Percentiles rank a stretch among this genome's conserved stretches.
Evolutionary conservation across 441 rosid genomes (phyloP).

Genomic region (Pelargonium fulgidum): DNA sequence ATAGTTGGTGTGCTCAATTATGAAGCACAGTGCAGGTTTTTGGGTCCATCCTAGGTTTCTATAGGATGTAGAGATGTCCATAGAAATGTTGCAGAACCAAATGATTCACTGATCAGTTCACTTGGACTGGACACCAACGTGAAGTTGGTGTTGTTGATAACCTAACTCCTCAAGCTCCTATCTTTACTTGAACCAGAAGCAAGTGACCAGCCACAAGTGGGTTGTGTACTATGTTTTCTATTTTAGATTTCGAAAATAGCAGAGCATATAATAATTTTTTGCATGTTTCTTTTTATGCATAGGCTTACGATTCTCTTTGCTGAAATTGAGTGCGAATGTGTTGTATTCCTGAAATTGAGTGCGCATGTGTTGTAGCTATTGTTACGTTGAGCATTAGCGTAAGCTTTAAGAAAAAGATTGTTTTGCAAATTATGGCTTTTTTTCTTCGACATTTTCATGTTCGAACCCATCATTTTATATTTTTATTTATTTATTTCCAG

Average conservation of each 20-base stretch:
- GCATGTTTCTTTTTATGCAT: no score
- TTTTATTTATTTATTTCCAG: no score
- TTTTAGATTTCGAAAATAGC: neutral
- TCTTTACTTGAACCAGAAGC: constrained; percentile 1
- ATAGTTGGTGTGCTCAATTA: neutral
- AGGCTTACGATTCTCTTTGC: no score
- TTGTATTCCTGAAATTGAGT: no score
- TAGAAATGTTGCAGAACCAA: no score
- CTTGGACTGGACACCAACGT: no score
- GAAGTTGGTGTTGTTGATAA: no score
- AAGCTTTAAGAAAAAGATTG: constrained; percentile 6
- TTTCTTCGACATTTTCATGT: no score
- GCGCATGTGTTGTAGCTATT: no score
- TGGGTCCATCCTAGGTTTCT: neutral
- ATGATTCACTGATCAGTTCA: no score
- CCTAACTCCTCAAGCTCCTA: neutral
- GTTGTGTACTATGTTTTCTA: neutral
- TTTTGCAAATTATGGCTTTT: neutral
- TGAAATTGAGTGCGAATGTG: no score
- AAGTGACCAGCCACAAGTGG: neutral
- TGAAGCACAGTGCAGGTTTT: neutral
- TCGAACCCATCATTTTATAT: no score
- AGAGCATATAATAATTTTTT: neutral
- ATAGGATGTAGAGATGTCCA: neutral
- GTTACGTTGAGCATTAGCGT: neutral